A percentile compares a stretch with the other conserved stretches of the same genome.
These are phyloP conservation scores for Hericium erinaceus DNA, from an alignment of 768 basidiomycete genomes.

Conservation along the genomic window DNA sequence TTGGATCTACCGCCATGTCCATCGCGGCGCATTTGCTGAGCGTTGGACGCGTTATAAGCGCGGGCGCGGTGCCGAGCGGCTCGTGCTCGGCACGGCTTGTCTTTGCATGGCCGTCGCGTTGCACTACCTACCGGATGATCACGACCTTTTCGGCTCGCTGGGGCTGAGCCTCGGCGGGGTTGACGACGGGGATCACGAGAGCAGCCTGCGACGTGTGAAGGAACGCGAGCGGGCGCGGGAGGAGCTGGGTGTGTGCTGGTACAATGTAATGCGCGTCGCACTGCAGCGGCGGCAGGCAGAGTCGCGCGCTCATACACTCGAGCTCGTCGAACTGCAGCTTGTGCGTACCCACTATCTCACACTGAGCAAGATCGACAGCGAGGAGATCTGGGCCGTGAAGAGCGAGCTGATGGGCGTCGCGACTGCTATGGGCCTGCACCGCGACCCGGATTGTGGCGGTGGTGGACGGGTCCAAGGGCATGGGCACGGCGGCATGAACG, in stretches of 20 bases:
- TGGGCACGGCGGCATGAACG: conserved; percentile 62
- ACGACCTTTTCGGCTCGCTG: conserved; percentile 47
- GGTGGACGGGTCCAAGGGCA: background rate
- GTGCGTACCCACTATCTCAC: conserved; percentile 60
- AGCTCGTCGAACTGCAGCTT: conserved; percentile 61
- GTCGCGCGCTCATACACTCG: conserved; percentile 41
- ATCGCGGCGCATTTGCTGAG: conserved; percentile 47
- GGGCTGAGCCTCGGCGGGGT: conserved; percentile 21
- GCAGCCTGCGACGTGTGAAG: too few relatives aligned
- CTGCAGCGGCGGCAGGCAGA: conserved; percentile 55
- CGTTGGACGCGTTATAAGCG: conserved; percentile 72
- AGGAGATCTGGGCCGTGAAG: conserved; percentile 63
- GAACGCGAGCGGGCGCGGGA: conserved; percentile 20
- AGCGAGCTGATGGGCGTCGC: conserved; percentile 61
- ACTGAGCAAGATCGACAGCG: conserved; percentile 56
- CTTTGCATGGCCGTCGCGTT: conserved; percentile 67
- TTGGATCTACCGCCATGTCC: conserved; percentile 79
- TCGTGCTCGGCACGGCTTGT: conserved; percentile 64
- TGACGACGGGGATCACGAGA: background rate
- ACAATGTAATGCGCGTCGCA: conserved; percentile 57
- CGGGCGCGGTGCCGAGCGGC: conserved; percentile 53
- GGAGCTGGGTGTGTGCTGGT: conserved; percentile 57
- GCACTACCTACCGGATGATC: conserved; percentile 59
- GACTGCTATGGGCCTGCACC: conserved; percentile 71
- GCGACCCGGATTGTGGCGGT: conserved; percentile 45